Evolutionary conservation across 257 asterid species (phyloP).

Genomic region (Jaltomata sinuosa): DNA sequence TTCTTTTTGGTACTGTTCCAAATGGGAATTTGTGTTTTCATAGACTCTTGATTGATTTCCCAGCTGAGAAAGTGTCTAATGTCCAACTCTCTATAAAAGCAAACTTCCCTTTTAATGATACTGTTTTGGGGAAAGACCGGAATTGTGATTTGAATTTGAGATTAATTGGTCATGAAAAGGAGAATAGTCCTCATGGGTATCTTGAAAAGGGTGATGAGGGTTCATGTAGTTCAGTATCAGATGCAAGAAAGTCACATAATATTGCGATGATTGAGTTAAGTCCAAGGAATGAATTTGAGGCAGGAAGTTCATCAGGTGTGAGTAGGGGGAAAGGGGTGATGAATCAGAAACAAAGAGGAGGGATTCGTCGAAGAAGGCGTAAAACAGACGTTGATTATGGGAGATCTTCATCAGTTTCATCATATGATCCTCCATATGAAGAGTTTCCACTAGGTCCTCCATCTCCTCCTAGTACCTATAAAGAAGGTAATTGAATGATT

Average conservation of each 20-base stretch:
- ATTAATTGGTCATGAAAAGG: conserved; percentile 15
- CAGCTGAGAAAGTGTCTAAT: conserved; percentile 46
- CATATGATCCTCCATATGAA: conserved; percentile 27
- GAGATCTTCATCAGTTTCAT: conserved; percentile 27
- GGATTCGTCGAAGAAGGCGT: conserved; percentile 26
- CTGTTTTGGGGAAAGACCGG: conserved; percentile 10
- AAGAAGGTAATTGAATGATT: conserved; percentile 16
- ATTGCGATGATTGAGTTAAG: conserved; percentile 7
- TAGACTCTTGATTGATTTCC: conserved; percentile 49
- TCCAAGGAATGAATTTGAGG: conserved; percentile 5
- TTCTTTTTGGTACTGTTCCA: conserved; percentile 24
- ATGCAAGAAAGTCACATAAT: conserved; percentile 25
- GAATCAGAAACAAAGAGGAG: conserved; percentile 38
- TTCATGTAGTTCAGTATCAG: conserved; percentile 50
- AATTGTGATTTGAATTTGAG: conserved; percentile 12
- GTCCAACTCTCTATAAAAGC: conserved; percentile 48
- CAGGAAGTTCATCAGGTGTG: too few species aligned
- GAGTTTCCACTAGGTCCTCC: conserved; percentile 12
- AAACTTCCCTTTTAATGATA: conserved; percentile 49
- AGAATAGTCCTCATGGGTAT: conserved; percentile 17
- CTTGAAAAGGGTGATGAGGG: conserved; percentile 54
- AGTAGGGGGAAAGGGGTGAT: conserved; percentile 54
- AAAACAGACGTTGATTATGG: conserved; percentile 25
- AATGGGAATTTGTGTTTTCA: conserved; percentile 34
- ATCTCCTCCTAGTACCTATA: conserved; percentile 18